A percentile compares a stretch with the other conserved stretches of the same genome.
Evolutionary conservation across 148 eudicot genomes (phyloP).

Genomic region (Chenopodium suecicum): DNA sequence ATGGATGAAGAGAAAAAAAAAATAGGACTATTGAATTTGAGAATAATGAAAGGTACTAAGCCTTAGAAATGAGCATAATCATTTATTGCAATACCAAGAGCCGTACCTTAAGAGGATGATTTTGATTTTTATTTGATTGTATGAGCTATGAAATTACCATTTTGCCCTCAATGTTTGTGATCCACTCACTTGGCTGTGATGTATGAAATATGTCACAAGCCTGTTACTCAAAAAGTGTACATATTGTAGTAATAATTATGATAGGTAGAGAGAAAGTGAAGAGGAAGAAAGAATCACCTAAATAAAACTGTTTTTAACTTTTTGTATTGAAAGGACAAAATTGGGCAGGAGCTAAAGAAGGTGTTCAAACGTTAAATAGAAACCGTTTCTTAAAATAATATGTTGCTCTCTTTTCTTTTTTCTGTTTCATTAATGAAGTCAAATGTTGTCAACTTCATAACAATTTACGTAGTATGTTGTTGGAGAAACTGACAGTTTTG

Average conservation of each 20-base stretch:
- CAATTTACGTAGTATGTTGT: background rate
- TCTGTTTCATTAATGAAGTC: background rate
- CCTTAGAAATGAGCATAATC: slow-evolving; percentile 9
- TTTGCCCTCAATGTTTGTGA: slow-evolving; percentile 17
- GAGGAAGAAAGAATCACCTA: slow-evolving; percentile 4
- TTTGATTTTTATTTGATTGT: background rate
- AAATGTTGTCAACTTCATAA: background rate
- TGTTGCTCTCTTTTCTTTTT: background rate
- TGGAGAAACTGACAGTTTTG: background rate
- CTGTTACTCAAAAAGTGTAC: background rate
- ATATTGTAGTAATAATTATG: background rate
- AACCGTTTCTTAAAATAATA: background rate
- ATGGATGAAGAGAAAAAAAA: background rate
- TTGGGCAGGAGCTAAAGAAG: background rate
- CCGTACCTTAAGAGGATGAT: slow-evolving; percentile 2
- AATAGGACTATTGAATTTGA: slow-evolving; percentile 3
- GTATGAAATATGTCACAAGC: background rate
- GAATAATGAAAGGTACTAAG: background rate
- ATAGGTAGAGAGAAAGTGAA: background rate
- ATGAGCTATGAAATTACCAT: slow-evolving; percentile 15
- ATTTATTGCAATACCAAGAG: slow-evolving; percentile 12
- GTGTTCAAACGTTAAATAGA: background rate
- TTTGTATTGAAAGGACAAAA: slow-evolving; percentile 10
- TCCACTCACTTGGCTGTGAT: slow-evolving; percentile 19
- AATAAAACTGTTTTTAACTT: background rate